Base-by-base conservation (phyloP, 371 early-diverging fungal species). In the Ordospora pajunii region DNA sequence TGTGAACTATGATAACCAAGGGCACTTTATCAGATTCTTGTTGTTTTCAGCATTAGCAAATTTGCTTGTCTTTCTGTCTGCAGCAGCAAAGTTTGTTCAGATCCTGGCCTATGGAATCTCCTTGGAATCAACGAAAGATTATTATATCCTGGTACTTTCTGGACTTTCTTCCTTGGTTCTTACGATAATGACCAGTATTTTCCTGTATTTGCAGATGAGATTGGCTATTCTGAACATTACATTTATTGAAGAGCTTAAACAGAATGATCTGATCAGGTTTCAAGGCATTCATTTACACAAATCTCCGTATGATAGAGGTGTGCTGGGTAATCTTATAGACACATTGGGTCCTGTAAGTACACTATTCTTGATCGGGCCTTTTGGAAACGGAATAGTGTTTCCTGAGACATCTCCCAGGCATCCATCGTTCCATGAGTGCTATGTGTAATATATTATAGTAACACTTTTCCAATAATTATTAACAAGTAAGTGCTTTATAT, bases 1-100 rank as follows among this genome's bases (percentile, higher is more conserved):
- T 91, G 88, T 95, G 53, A 92, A 93, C 84, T 94, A 83, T 73
- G 72, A 80, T 17, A 89, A 88, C 66, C 84, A 87, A 27, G 88
- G 87, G 8, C 73, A 84, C 69, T 87, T 86, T 72, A 70, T 85
- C 19, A 62, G 81, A 27, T 83, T 86, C 42, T 17, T 86, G 8
- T 71, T 76, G 25, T 79, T 75, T 64, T 52, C 70, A 12, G 44
- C 66, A n/a, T 49, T 45, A 21, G 45, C 66, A 0, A 66, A 66
- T 32, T 19, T 43, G 1, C 27, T 58, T 44, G 43, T 66, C n/a
- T 66, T 66, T 66, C 7, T 42, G 0, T 66, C 32, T 45, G 46
- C 44, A n/a, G 25, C 43, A 5, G 17, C 11, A 37, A 40, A 58
- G 14, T 58, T 7, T 12, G 37, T 11, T 12, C 37, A 27, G n/a